Base-by-base conservation (phyloP, 208 protist genomes). In the Strigomonas oncopelti region DNA sequence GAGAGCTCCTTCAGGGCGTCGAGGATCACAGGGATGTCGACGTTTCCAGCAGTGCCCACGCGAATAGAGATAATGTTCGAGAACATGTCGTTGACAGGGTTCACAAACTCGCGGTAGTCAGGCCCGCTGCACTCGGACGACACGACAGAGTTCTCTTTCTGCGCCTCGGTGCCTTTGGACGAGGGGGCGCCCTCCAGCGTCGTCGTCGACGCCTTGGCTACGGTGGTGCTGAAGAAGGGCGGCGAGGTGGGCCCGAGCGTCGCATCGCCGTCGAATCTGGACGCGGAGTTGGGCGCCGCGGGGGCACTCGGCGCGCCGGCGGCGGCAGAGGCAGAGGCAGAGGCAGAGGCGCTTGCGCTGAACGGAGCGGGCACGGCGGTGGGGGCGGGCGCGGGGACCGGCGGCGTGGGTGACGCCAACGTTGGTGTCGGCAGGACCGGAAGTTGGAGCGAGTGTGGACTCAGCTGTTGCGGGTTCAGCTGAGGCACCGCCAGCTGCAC, bases 1-100 rank as follows among this genome's bases (percentile, higher is more conserved):
- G 78, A 42, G 22, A 54, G 65, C 57, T 78, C 62, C 53, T 68
- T 69, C 58, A 78, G 34, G 20, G 78, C 45, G 29, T 55, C 45
- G 4, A 53, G 27, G 7, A 65, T 34, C 2, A 65, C 48, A 1
- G 61, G 61, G 4, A 65, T 27, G n/a, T 65, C 45, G 32, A 65
- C 61, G 16, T 64, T 34, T 9, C 60, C 60, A 31, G 60, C 18
- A 16, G 60, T 34, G 42, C 60, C 60, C 3, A 64, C 60, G 14
- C 60, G 29, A 27, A 38, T 65, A 5, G 61, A 57, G 48, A 55
- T 52, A 27, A 53, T 48, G 28, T 55, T 55, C 14, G 45, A 38
- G 20, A 46, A 55, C 61, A 57, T 65, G 45, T 34, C 28, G 8
- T 55, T 65, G 25, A 34, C 22, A 11, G 61, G 61, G 27, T 65